Conservation (phyloP, 2,329 filamentous ascomycete genomes). For the Thermothelomyces thermophilus region DNA sequence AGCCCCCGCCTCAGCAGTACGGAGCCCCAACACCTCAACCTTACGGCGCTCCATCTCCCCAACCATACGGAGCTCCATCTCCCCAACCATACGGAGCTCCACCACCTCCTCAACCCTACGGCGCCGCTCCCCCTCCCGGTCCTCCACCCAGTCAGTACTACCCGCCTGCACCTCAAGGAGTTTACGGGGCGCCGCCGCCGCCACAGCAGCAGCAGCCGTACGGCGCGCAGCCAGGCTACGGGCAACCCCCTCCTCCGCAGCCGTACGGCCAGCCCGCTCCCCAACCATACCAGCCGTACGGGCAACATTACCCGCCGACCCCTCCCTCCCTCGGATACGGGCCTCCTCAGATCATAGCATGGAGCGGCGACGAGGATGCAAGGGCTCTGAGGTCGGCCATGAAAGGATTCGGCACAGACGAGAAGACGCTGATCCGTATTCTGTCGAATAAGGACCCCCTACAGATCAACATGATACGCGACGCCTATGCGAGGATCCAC, state of each 20-base stretch:
- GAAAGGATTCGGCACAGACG: conserved; percentile 87
- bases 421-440: conserved; percentile 64
- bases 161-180: conserved; percentile 29
- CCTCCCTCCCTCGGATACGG: conserved; percentile 69
- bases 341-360: conserved; percentile 60
- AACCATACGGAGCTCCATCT: conserved; percentile 24
- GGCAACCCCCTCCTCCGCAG: conserved; percentile 17
- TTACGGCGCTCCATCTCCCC: conserved; percentile 28
- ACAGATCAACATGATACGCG: conserved; percentile 63
- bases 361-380: conserved; percentile 63
- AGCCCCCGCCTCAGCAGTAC: conserved; percentile 15
- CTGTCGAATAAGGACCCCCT: conserved; percentile 70
- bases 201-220: conserved; percentile 1
- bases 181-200: conserved; percentile 18
- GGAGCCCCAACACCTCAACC: conserved; percentile 24
- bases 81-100: neutral
- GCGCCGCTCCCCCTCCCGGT: conserved; percentile 16
- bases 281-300: conserved; percentile 29
- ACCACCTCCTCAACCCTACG: conserved; percentile 3
- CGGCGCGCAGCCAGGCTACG: conserved; percentile 13
- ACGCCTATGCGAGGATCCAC: conserved; percentile 58
- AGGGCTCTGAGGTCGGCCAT: conserved; percentile 71
- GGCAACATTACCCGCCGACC: conserved; percentile 42
- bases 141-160: conserved; percentile 27
- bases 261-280: conserved; percentile 31